phyloP scores from a whole-genome alignment of 495 filamentous ascomycete species.

The Hypoxylon lenormandii region DNA sequence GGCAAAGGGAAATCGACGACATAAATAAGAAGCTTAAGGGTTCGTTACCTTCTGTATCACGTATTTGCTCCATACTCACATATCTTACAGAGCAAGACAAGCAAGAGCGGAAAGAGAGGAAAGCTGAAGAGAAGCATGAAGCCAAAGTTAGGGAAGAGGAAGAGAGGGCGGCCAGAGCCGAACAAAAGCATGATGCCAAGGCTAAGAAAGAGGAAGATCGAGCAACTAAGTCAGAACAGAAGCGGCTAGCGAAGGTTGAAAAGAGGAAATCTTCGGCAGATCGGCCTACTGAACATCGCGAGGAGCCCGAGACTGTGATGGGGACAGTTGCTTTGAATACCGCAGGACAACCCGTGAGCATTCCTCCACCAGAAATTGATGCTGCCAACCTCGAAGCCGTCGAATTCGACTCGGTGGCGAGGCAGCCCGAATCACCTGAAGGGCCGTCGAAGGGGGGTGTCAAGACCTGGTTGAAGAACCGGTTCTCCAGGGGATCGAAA shows the following conservation, averaged over 20 bases:
- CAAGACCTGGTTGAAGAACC: slow-evolving; percentile 71
- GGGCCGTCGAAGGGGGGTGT: slow-evolving; percentile 58
- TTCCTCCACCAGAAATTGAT: slow-evolving; percentile 27
- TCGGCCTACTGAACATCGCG: slow-evolving; percentile 12
- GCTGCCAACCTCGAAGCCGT: not conserved
- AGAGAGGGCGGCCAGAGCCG: slow-evolving; percentile 62
- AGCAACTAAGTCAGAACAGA: slow-evolving; percentile 63
- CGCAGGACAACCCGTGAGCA: slow-evolving; percentile 36
- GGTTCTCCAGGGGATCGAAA: slow-evolving; percentile 57
- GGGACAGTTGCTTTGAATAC: slow-evolving; percentile 29
- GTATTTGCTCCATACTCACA: slow-evolving; percentile 32
- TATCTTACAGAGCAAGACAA: slow-evolving; percentile 60
- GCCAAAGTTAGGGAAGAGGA: slow-evolving; percentile 65
- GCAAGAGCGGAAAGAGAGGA: slow-evolving; percentile 61
- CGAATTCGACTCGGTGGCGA: slow-evolving; percentile 10
- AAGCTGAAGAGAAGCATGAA: slow-evolving; percentile 64
- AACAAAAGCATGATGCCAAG: slow-evolving; percentile 65
- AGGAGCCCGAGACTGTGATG: slow-evolving; percentile 30
- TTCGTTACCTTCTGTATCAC: slow-evolving; percentile 34
- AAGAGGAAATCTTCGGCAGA: slow-evolving; percentile 52
- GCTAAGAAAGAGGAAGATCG: slow-evolving; percentile 65
- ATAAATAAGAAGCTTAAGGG: slow-evolving; percentile 59
- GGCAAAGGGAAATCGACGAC: slow-evolving; percentile 61
- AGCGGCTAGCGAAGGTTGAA: slow-evolving; percentile 58
- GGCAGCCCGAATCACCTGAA: slow-evolving; percentile 28